Percentiles rank a stretch among this genome's conserved stretches.
Conservation (phyloP, 495 filamentous ascomycete species). For the Diplogelasinospora grovesii region DNA sequence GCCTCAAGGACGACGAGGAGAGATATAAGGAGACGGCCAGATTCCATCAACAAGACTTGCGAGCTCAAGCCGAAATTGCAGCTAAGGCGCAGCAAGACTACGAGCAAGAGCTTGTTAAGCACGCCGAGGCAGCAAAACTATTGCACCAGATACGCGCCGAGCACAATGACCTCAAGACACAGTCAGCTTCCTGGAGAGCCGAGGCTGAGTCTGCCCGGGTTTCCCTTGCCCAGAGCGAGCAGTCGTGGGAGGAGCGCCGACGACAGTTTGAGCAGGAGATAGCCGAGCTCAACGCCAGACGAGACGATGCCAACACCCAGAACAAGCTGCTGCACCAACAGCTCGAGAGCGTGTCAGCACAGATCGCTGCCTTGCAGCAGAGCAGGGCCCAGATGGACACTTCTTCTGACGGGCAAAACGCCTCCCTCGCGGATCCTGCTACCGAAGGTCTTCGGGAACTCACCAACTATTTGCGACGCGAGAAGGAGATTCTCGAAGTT, state of each 20-base stretch:
- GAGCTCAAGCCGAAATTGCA: constrained; percentile 88
- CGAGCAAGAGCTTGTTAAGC: constrained; percentile 86
- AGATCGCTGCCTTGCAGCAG: constrained; percentile 70
- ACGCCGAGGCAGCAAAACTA: constrained; percentile 82
- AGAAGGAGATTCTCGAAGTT: constrained; percentile 96
- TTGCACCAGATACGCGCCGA: constrained; percentile 72
- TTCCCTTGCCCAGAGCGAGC: constrained; percentile 70
- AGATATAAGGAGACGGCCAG: constrained; percentile 66
- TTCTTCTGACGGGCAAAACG: constrained; percentile 28
- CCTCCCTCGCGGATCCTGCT: constrained; percentile 40
- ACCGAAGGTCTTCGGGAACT: constrained; percentile 77
- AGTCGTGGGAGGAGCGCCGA: constrained; percentile 77
- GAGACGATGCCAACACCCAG: constrained; percentile 74
- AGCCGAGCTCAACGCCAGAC: constrained; percentile 63
- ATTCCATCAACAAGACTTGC: constrained; percentile 82
- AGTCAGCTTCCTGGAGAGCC: constrained; percentile 61
- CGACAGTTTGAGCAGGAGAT: constrained; percentile 80
- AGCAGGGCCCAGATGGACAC: constrained; percentile 54
- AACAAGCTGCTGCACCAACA: constrained; percentile 86
- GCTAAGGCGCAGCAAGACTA: constrained; percentile 91
- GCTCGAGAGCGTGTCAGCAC: constrained; percentile 70
- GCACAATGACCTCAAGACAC: constrained; percentile 70
- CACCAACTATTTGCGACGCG: constrained; percentile 82
- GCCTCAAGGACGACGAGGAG: constrained; percentile 80
- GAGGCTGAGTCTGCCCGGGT: constrained; percentile 77